A percentile compares a stretch with the other conserved stretches of the same genome.
phyloP scores from a whole-genome alignment of 2,329 filamentous ascomycete genomes.

The Ramichloridium luteum region DNA sequence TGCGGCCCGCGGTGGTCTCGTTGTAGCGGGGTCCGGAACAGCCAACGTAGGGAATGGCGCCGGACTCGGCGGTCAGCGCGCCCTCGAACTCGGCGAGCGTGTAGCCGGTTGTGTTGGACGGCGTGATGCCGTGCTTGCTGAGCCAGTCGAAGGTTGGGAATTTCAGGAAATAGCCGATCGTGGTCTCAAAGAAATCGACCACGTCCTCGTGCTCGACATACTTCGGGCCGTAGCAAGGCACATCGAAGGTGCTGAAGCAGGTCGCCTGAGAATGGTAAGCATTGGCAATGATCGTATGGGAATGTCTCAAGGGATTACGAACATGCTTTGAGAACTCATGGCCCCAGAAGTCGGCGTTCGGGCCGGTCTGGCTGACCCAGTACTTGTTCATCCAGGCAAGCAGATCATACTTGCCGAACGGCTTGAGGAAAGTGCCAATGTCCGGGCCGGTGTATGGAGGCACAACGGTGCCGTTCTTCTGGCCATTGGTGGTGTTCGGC shows the following conservation, averaged over 20 bases:
- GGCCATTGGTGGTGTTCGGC: slow-evolving; percentile 52
- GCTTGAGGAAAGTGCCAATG: slow-evolving; percentile 47
- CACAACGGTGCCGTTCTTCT: slow-evolving; percentile 39
- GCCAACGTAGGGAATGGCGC: slow-evolving; percentile 47
- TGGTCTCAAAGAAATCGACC: slow-evolving; percentile 51
- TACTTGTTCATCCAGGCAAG: slow-evolving; percentile 54
- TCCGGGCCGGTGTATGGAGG: slow-evolving; percentile 46
- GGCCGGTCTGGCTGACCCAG: slow-evolving; percentile 48
- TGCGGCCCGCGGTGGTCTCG: slow-evolving; percentile 44
- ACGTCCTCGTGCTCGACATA: slow-evolving; percentile 47
- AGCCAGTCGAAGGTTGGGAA: slow-evolving; percentile 53
- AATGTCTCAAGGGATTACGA: too few species aligned
- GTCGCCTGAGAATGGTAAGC: slow-evolving; percentile 30
- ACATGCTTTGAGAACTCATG: slow-evolving; percentile 18
- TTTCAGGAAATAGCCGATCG: slow-evolving; percentile 44
- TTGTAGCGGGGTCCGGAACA: slow-evolving; percentile 51
- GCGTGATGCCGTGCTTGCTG: slow-evolving; percentile 40
- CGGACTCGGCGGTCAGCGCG: slow-evolving; percentile 39
- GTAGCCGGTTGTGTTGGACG: slow-evolving; percentile 48
- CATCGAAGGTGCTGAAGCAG: slow-evolving; percentile 54
- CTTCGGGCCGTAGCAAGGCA: slow-evolving; percentile 50
- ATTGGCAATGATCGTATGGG: too few species aligned
- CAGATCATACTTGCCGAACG: slow-evolving; percentile 47
- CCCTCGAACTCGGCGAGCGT: slow-evolving; percentile 41
- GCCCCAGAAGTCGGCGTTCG: slow-evolving; percentile 50